Conservation (phyloP, 768 basidiomycete species). For the Lyophyllum shimeji region DNA sequence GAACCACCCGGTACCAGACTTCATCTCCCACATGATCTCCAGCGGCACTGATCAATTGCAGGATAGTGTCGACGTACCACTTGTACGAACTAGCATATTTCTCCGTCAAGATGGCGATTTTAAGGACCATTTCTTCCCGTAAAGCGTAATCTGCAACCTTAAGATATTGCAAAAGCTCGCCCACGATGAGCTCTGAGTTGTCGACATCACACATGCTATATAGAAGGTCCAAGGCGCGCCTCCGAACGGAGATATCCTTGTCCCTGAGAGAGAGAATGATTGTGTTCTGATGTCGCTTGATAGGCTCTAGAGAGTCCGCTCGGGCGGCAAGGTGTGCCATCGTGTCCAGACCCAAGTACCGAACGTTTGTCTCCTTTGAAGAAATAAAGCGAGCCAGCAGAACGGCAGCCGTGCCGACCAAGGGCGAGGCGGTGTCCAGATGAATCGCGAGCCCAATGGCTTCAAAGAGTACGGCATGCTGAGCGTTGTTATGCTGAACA, state of each 20-base stretch:
- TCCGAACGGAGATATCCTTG: constrained; percentile 94
- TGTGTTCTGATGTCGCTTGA: constrained; percentile 94
- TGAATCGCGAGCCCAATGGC: constrained; percentile 97
- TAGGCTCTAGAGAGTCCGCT: constrained; percentile 84
- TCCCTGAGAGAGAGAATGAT: constrained; percentile 94
- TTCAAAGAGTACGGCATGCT: constrained; percentile 97
- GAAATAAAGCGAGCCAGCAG: constrained; percentile 95
- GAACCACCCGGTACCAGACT: constrained; percentile 99
- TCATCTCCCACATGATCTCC: constrained; percentile 99
- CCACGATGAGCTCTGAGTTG: constrained; percentile 95
- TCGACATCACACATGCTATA: constrained; percentile 99
- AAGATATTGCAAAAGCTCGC: constrained; percentile 90
- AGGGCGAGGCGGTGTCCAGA: constrained; percentile 84
- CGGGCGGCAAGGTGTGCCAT: constrained; percentile 98
- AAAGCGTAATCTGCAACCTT: constrained; percentile 96
- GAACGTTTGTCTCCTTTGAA: constrained; percentile 97
- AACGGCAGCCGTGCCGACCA: constrained; percentile 86
- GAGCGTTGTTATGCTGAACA: constrained; percentile 98
- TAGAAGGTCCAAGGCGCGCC: constrained; percentile 90
- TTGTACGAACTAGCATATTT: constrained; percentile 97
- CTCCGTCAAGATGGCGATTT: constrained; percentile 98
- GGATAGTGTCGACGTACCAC: constrained; percentile 98
- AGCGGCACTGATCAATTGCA: constrained; percentile 93
- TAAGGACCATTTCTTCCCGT: constrained; percentile 97
- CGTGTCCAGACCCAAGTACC: constrained; percentile 95